Base-by-base conservation (phyloP, 345 rosid genomes). In the Punica granatum region DNA sequence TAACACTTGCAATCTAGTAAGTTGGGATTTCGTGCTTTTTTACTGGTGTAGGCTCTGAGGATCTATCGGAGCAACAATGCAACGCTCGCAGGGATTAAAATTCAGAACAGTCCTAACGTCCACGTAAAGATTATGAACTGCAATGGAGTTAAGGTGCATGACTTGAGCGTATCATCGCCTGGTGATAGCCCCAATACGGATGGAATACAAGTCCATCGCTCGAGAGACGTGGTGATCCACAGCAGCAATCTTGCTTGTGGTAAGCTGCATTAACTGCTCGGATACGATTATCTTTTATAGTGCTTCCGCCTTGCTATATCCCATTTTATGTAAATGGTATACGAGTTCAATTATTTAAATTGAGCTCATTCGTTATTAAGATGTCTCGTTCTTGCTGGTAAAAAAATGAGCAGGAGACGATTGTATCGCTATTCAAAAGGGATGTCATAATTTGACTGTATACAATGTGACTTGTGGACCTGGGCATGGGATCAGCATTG, bases 401-500 rank as follows among this genome's bases (percentile, higher is more conserved):
- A 28, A 23, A 16, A 23, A 42, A 32, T 32, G 23, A 33, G 28
- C 32, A 80, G 83, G 83, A 8, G 83, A 80, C 54, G 81, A 80
- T 68, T 80, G 83, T 62, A 68, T 80, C 25, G 69, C 83, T 6
- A 80, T 80, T 23, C 74, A 70, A 67, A 68, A 74, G 11, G 75
- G 81, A 26, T 70, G 83, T 44, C 67, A 68, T 33, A 74, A 80
- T 62, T 70, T 77, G 4, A 30, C 72, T 28, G 74, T 80, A 41
- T 61, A 67, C 53, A 67, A 77, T 16, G 69, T 77, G 31, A 74
- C 69, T 16, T 80, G 81, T 36, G 80, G 79, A 46, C 80, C 79
- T 9, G 61, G 78, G 60, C 81, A 77, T 58, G 81, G 83, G 31
- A 80, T 77, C 77, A 80, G 84, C 63, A 77, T 80, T 32, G 81